phyloP scores from a whole-genome alignment of 140 eudicot species.

The Ambrosia hybrid region DNA sequence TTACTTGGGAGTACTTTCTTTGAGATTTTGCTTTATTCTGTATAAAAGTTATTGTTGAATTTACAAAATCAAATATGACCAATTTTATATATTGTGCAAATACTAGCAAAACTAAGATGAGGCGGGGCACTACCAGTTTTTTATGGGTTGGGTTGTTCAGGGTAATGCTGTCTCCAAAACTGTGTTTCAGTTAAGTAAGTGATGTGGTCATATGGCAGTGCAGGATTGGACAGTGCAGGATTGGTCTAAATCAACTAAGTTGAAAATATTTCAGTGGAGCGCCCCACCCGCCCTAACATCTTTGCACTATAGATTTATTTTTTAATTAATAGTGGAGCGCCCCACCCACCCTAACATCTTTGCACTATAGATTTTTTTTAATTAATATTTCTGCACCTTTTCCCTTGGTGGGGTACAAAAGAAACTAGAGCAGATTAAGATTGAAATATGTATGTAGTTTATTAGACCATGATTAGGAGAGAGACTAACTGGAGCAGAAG shows the following conservation, averaged over 20 bases:
- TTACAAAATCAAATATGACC: slow-evolving; percentile 6
- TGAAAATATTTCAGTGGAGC: too few species aligned
- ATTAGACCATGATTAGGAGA: not conserved
- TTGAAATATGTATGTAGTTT: not conserved
- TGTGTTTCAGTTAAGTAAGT: too few species aligned
- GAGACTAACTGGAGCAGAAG: not conserved
- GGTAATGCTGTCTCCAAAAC: too few species aligned
- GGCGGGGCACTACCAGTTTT: too few species aligned
- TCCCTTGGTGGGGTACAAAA: not conserved
- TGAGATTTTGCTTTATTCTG: not conserved
- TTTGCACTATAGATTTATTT: not conserved
- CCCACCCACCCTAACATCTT: not conserved
- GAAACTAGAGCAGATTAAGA: not conserved
- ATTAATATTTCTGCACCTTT: not conserved
- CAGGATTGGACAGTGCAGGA: too few species aligned
- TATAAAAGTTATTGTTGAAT: not conserved
- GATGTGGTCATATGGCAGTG: too few species aligned
- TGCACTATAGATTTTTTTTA: not conserved
- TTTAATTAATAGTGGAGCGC: not conserved
- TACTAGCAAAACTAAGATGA: not conserved
- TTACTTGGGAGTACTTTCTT: not conserved
- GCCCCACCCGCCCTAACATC: not conserved
- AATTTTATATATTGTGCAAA: not conserved
- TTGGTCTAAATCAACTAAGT: too few species aligned
- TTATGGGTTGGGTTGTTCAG: too few species aligned